phyloP scores from a whole-genome alignment of 2,329 filamentous ascomycete species.

The Xylaria sp. region DNA sequence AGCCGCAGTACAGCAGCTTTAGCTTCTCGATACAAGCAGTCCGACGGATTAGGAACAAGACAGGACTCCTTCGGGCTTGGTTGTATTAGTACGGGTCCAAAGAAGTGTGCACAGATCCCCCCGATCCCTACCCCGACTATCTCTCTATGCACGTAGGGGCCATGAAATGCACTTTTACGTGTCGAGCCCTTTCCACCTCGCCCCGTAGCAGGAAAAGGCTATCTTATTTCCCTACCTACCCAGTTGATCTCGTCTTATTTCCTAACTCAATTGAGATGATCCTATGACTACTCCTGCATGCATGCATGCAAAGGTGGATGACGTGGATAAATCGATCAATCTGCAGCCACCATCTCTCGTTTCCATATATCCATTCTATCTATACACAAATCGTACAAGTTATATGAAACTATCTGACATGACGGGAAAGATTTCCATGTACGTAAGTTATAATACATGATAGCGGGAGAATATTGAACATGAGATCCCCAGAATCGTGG shows the following conservation, averaged over 20 bases:
- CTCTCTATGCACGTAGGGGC: not conserved
- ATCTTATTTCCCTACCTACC: constrained; percentile 9
- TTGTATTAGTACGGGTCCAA: constrained; percentile 12
- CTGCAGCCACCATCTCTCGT: not conserved
- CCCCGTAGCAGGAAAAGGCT: not conserved
- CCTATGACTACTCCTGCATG: constrained; percentile 36
- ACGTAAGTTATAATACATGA: not conserved
- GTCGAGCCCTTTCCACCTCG: not conserved
- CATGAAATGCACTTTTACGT: constrained; percentile 14
- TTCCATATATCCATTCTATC: constrained; percentile 1
- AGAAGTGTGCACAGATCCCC: constrained; percentile 18
- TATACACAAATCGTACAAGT: not conserved
- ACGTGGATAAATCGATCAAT: constrained; percentile 22
- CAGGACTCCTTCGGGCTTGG: constrained; percentile 26
- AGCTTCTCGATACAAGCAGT: constrained; percentile 16
- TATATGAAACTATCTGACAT: not conserved
- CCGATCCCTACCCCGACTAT: constrained; percentile 13
- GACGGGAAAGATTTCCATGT: not conserved
- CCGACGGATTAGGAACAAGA: constrained; percentile 31
- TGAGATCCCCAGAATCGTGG: not conserved
- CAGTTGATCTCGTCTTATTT: constrained; percentile 4
- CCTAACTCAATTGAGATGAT: not conserved
- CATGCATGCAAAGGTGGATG: constrained; percentile 20
- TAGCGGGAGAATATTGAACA: not conserved
- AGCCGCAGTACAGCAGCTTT: constrained; percentile 10